Base-by-base conservation (phyloP, 805 yeast genomes). In the Wickerhamiella dianesei region DNA sequence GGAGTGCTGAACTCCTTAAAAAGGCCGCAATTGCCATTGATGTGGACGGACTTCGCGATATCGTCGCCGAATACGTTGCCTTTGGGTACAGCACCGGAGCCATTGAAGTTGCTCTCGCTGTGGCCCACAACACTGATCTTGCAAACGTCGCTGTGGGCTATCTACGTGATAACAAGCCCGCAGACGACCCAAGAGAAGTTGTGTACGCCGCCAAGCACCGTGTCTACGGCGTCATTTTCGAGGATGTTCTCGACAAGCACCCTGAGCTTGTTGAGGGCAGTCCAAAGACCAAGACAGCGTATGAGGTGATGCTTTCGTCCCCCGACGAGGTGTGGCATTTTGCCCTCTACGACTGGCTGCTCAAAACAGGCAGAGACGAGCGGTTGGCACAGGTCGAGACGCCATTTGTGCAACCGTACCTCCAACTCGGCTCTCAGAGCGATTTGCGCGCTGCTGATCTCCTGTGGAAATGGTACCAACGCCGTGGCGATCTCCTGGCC, bases 301-400 rank as follows among this genome's bases (percentile, higher is more conserved):
- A 88, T 61, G 73, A 74, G 6, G 72, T 80, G 16, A 84, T 92
- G 47, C 77, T 87, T 56, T 74, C 75, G 16, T 79, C 80, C 45
- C 71, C 75, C 41, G 97, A 92, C 60, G 83, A 80, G 57, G 62
- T 78, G n/a, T 92, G 92, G 72, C 98, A 92, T 53, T 86, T 80
- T 64, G 83, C 84, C 53, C 75, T 92, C 53, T 92, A 92, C 63
- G 89, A 85, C 61, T 92, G 97, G 96, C 79, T 86, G 55, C 80
- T 86, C 32, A 65, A 71, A 40, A 84, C 83, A 58, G 88, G 85
- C 3, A 74, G 78, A 22, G 80, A 84, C 50, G 92, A 82, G 47
- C 76, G 83, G 51, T 67, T 92, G 40, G 69, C 89, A 49, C 84
- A 81, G 42, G 73, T 89, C 48, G 82, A 84, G 46, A 85, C 96